Evolutionary conservation across 2,329 filamentous ascomycete species (phyloP).

Genomic region (Periconia macrospinosa): DNA sequence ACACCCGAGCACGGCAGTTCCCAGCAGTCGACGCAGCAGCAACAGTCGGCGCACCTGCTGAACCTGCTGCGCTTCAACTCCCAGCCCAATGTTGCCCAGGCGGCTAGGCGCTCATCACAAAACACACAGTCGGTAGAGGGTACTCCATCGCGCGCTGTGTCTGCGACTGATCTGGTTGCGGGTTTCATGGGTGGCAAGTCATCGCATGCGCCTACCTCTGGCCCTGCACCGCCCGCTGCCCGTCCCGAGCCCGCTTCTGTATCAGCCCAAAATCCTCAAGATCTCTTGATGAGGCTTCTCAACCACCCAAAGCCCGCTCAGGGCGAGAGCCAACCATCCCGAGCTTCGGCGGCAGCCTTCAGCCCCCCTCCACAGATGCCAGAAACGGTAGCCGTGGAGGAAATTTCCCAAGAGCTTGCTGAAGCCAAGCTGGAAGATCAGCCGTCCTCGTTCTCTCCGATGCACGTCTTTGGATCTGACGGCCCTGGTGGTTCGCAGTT

Average conservation of each 20-base stretch:
- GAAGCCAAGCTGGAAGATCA: conserved; percentile 47
- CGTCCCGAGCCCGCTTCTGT: conserved; percentile 31
- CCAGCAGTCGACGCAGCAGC: conserved; percentile 43
- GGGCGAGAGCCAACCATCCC: conserved; percentile 29
- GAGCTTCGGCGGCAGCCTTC: conserved; percentile 28
- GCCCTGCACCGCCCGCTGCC: conserved; percentile 27
- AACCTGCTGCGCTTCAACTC: conserved; percentile 68
- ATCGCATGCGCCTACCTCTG: conserved; percentile 37
- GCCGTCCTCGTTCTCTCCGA: conserved; percentile 34
- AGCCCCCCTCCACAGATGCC: conserved; percentile 39
- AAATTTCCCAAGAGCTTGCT: conserved; percentile 49
- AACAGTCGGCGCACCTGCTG: conserved; percentile 59
- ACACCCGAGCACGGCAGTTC: conserved; percentile 45
- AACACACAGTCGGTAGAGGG: conserved; percentile 14
- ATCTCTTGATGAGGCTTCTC: conserved; percentile 82
- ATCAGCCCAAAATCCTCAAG: conserved; percentile 68
- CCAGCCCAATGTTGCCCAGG: conserved; percentile 42
- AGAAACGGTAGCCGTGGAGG: conserved; percentile 45
- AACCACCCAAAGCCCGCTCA: conserved; percentile 66
- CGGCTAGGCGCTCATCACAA: conserved; percentile 33
- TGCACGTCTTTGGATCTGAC: conserved; percentile 44
- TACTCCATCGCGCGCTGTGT: conserved; percentile 43
- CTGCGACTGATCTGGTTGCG: conserved; percentile 61
- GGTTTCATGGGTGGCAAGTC: conserved; percentile 55
- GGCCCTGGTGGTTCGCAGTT: conserved; percentile 42